Conservation (phyloP, 306 rosid species). For the Hylodesmum podocarpum region DNA sequence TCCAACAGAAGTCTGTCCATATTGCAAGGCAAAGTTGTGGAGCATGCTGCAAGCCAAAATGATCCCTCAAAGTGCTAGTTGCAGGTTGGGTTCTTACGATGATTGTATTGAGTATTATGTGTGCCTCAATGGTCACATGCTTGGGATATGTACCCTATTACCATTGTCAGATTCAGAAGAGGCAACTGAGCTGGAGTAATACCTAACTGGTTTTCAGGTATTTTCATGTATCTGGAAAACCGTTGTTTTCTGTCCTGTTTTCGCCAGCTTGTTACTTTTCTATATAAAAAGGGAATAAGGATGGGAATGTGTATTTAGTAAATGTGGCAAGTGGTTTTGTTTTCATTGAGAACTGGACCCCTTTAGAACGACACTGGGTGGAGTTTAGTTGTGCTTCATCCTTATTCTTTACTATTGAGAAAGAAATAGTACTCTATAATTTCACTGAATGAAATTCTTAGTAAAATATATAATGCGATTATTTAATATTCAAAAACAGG, state of each 20-base stretch:
- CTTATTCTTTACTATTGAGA: background rate
- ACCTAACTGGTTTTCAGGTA: slow-evolving; percentile 47
- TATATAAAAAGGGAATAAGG: background rate
- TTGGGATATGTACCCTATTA: slow-evolving; percentile 80
- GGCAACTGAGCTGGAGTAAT: slow-evolving; percentile 58
- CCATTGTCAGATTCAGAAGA: slow-evolving; percentile 94
- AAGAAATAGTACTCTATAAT: background rate
- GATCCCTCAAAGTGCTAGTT: slow-evolving; percentile 93
- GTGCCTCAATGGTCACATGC: slow-evolving; percentile 93
- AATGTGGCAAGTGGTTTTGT: background rate
- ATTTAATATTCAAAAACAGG: background rate
- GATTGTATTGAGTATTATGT: slow-evolving; percentile 84
- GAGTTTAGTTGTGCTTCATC: background rate
- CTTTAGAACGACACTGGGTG: background rate
- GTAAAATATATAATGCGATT: background rate
- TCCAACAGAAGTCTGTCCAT: slow-evolving; percentile 91
- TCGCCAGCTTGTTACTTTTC: background rate
- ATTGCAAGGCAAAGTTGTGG: slow-evolving; percentile 95
- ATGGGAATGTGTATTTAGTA: background rate
- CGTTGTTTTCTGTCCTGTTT: slow-evolving; percentile 1
- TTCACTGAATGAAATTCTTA: background rate
- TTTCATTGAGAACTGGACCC: background rate
- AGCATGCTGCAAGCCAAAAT: slow-evolving; percentile 91
- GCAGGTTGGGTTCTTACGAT: slow-evolving; percentile 82
- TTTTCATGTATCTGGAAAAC: slow-evolving; percentile 13